A percentile compares a stretch with the other conserved stretches of the same genome.
phyloP scores from a whole-genome alignment of 495 filamentous ascomycete species.

The Neurospora sp. region DNA sequence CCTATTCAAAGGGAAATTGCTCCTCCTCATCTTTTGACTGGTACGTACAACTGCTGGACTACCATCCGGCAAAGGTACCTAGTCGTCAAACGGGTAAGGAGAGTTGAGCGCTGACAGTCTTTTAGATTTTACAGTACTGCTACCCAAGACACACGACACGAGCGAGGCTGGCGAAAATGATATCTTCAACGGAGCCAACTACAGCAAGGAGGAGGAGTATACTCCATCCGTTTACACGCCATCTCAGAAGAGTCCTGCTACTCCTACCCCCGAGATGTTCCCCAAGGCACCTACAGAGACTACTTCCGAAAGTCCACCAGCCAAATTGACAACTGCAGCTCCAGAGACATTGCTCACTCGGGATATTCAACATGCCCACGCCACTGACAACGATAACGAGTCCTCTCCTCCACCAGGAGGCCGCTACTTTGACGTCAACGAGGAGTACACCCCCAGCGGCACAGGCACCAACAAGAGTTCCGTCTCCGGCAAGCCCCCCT shows the following conservation, averaged over 20 bases:
- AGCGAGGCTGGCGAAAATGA: not conserved
- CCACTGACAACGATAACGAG: not conserved
- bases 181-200: not conserved
- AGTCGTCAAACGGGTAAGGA: not conserved
- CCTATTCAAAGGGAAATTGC: not conserved
- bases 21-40: not conserved
- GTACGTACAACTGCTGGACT: not conserved
- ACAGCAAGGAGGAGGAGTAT: not conserved
- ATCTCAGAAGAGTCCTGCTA: not conserved
- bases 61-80: not conserved
- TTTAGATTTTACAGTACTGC: not conserved
- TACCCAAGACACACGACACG: not conserved
- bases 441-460: not conserved
- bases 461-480: not conserved
- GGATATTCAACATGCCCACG: not conserved
- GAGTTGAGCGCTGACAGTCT: not conserved
- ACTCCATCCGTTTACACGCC: not conserved
- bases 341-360: not conserved
- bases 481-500: not conserved
- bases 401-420: not conserved
- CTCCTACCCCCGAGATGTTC: not conserved
- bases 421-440: not conserved
- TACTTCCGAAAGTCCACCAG: not conserved
- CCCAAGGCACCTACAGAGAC: not conserved
- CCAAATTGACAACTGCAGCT: not conserved